These are phyloP conservation scores for Aspergillus calidoustus DNA, from an alignment of 2,329 filamentous ascomycete species.

Conservation along the genomic window DNA sequence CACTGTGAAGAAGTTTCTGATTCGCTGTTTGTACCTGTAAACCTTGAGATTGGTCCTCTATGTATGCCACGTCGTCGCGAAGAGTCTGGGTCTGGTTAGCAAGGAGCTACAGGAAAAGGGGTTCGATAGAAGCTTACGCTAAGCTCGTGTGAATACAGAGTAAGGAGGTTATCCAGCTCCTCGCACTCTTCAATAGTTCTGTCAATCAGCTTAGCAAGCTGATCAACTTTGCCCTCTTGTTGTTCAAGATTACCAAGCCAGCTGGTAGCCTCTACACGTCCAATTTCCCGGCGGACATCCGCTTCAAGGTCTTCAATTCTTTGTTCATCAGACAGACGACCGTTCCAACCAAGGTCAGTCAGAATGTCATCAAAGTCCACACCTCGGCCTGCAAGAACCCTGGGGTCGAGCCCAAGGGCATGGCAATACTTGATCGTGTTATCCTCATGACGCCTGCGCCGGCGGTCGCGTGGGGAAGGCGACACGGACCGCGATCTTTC, in stretches of 20 bases:
- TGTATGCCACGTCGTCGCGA: slow-evolving; percentile 94
- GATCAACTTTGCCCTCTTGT: slow-evolving; percentile 86
- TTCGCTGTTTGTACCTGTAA: slow-evolving; percentile 96
- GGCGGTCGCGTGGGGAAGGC: slow-evolving; percentile 53
- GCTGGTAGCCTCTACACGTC: slow-evolving; percentile 86
- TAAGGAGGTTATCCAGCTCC: slow-evolving; percentile 91
- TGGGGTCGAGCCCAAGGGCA: slow-evolving; percentile 75
- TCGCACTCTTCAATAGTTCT: slow-evolving; percentile 93
- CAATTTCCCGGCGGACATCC: slow-evolving; percentile 84
- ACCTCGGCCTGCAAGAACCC: slow-evolving; percentile 74
- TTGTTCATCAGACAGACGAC: slow-evolving; percentile 72
- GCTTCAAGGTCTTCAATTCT: slow-evolving; percentile 79
- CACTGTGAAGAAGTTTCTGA: slow-evolving; percentile 88
- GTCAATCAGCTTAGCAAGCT: slow-evolving; percentile 84
- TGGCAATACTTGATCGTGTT: slow-evolving; percentile 80
- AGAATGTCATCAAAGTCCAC: slow-evolving; percentile 81
- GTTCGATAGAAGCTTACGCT: slow-evolving; percentile 64
- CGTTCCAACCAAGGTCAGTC: slow-evolving; percentile 87
- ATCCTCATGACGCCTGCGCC: slow-evolving; percentile 67
- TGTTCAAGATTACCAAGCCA: slow-evolving; percentile 85
- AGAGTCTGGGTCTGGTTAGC: slow-evolving; percentile 67
- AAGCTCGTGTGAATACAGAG: slow-evolving; percentile 91
- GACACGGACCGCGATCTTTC: slow-evolving; percentile 40
- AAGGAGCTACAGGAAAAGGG: neutral
- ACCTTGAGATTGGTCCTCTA: slow-evolving; percentile 96